Evolutionary conservation across 2,329 filamentous ascomycete genomes (phyloP).

Genomic region (Cladosporium halotolerans): DNA sequence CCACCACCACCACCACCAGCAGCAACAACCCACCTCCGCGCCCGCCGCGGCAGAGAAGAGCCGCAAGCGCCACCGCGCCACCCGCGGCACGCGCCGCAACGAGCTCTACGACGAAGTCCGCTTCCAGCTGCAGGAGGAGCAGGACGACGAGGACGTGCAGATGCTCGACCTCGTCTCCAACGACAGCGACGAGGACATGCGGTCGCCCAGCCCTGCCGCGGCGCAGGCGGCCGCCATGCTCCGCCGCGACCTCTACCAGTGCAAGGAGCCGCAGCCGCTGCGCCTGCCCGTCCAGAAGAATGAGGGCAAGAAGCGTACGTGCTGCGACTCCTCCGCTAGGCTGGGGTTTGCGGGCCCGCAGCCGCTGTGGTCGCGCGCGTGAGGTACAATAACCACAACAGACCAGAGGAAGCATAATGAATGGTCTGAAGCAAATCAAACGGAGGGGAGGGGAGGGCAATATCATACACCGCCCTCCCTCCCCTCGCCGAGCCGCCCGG

Average conservation of each 20-base stretch:
- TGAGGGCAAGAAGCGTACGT: slow-evolving; percentile 30
- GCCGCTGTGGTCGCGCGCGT: slow-evolving; percentile 4
- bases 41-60: slow-evolving; percentile 17
- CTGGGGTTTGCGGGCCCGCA: not conserved
- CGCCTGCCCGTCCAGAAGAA: slow-evolving; percentile 24
- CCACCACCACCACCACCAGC: slow-evolving; percentile 8
- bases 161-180: slow-evolving; percentile 17
- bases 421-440: too few relatives aligned
- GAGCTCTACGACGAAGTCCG: slow-evolving; percentile 32
- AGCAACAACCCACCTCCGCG: slow-evolving; percentile 7
- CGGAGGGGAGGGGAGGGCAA: not conserved
- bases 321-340: slow-evolving; percentile 22
- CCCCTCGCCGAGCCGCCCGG: too few relatives aligned
- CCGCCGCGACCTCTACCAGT: slow-evolving; percentile 13
- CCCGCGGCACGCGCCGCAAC: slow-evolving; percentile 24
- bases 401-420: not conserved
- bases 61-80: slow-evolving; percentile 28
- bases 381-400: not conserved
- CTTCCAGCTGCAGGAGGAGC: slow-evolving; percentile 26
- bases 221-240: slow-evolving; percentile 23
- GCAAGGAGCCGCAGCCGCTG: slow-evolving; percentile 21
- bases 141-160: slow-evolving; percentile 23
- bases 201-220: slow-evolving; percentile 23
- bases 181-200: slow-evolving; percentile 14
- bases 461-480: not conserved